phyloP scores from a whole-genome alignment of 2,329 filamentous ascomycete species.

The Aspergillus candidus region DNA sequence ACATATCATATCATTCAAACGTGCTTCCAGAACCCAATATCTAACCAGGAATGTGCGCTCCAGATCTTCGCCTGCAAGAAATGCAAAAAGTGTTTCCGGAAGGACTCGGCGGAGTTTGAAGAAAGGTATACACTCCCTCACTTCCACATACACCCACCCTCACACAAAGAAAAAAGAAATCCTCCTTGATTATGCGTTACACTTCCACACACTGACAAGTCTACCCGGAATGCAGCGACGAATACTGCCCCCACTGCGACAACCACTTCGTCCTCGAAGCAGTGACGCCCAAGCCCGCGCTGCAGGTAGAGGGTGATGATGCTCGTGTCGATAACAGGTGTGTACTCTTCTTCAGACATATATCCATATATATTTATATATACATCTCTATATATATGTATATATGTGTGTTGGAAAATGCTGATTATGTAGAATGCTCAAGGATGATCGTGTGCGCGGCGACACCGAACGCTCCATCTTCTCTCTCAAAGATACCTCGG shows the following conservation, averaged over 20 bases:
- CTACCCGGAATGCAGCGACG: conserved; percentile 55
- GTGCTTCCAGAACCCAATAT: neutral
- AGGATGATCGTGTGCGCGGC: conserved; percentile 70
- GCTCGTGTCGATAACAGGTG: conserved; percentile 69
- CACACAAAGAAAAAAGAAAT: neutral
- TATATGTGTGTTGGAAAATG: too few relatives aligned
- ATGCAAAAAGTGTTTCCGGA: conserved; percentile 96
- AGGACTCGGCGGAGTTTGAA: conserved; percentile 85
- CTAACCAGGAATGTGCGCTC: conserved; percentile 21
- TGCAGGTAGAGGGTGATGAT: conserved; percentile 90
- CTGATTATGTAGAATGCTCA: conserved; percentile 62
- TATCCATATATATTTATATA: too few relatives aligned
- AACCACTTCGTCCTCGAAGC: conserved; percentile 97
- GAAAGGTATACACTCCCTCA: conserved; percentile 51
- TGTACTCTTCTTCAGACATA: conserved; percentile 5
- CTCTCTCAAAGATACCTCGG: conserved; percentile 66
- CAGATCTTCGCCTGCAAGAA: conserved; percentile 87
- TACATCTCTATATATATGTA: too few relatives aligned
- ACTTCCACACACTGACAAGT: neutral
- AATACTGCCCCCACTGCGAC: conserved; percentile 98
- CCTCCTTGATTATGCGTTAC: too few relatives aligned
- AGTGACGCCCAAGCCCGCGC: conserved; percentile 69
- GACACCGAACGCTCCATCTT: conserved; percentile 63
- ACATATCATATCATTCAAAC: too few relatives aligned
- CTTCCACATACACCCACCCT: neutral